phyloP scores from a whole-genome alignment of 208 protist genomes.

The Trypanosoma conorhini region DNA sequence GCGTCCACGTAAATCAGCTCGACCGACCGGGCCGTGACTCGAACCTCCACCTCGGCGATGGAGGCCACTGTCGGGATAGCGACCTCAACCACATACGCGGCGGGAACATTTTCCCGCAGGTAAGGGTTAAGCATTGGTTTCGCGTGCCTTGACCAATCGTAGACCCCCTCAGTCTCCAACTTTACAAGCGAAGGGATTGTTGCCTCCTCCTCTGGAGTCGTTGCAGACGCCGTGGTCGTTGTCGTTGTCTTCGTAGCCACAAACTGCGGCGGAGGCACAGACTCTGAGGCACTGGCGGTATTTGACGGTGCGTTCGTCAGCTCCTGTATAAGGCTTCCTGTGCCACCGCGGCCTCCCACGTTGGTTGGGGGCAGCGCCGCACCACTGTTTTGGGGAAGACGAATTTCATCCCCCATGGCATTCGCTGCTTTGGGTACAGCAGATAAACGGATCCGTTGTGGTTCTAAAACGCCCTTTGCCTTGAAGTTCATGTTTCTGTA shows the following conservation, averaged over 20 bases:
- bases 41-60: constrained; percentile 84
- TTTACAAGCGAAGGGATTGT: constrained; percentile 30
- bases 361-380: constrained; percentile 46
- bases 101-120: constrained; percentile 77
- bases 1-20: constrained; percentile 68
- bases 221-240: neutral
- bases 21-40: constrained; percentile 42
- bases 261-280: neutral
- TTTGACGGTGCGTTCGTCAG: constrained; percentile 18
- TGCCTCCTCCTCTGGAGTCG: neutral
- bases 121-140: constrained; percentile 67
- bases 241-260: neutral
- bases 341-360: constrained; percentile 42
- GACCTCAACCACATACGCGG: constrained; percentile 51
- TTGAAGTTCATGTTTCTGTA: constrained; percentile 89
- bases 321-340: constrained; percentile 68
- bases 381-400: constrained; percentile 46
- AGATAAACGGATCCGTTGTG: constrained; percentile 85
- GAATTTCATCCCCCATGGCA: constrained; percentile 88
- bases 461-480: constrained; percentile 81
- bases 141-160: constrained; percentile 80
- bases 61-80: constrained; percentile 71
- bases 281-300: neutral
- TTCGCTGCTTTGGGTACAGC: constrained; percentile 44
- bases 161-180: constrained; percentile 50